Evolutionary conservation across 2,329 filamentous ascomycete genomes (phyloP).

Genomic region (Fusarium coffeatum): DNA sequence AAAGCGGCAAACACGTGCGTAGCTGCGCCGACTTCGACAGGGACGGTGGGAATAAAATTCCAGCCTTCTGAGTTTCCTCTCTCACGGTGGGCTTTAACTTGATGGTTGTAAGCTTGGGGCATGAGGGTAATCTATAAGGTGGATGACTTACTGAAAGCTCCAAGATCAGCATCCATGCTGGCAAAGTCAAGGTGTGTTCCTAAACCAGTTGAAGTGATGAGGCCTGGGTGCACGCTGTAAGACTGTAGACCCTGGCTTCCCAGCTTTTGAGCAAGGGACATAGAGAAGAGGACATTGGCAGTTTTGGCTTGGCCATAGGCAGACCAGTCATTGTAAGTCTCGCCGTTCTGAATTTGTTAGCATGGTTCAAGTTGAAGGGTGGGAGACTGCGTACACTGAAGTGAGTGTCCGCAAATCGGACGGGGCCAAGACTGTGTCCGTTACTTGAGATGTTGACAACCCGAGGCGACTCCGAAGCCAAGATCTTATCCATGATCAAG

Average conservation of each 20-base stretch:
- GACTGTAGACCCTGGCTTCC: constrained; percentile 47
- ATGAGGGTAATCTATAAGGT: fast-evolving
- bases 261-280: constrained; percentile 49
- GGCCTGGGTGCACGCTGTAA: constrained; percentile 52
- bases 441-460: constrained; percentile 57
- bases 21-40: constrained; percentile 47
- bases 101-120: background rate
- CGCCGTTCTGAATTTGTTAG: constrained; percentile 47
- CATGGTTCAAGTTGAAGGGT: background rate
- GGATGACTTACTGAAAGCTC: constrained; percentile 26
- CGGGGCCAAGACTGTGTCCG: constrained; percentile 44
- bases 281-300: constrained; percentile 51
- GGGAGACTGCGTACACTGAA: constrained; percentile 44
- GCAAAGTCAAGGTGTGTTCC: constrained; percentile 39
- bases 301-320: constrained; percentile 56
- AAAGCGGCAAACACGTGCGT: constrained; percentile 54
- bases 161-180: constrained; percentile 29
- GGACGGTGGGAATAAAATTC: constrained; percentile 32
- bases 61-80: constrained; percentile 44
- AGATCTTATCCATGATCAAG: constrained; percentile 57
- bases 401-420: constrained; percentile 52
- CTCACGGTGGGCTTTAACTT: constrained; percentile 37
- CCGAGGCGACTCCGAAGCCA: constrained; percentile 50
- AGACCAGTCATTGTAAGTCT: constrained; percentile 48
- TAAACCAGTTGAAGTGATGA: constrained; percentile 42